phyloP scores from a whole-genome alignment of 805 yeast genomes.

The Torulaspora quercuum region DNA sequence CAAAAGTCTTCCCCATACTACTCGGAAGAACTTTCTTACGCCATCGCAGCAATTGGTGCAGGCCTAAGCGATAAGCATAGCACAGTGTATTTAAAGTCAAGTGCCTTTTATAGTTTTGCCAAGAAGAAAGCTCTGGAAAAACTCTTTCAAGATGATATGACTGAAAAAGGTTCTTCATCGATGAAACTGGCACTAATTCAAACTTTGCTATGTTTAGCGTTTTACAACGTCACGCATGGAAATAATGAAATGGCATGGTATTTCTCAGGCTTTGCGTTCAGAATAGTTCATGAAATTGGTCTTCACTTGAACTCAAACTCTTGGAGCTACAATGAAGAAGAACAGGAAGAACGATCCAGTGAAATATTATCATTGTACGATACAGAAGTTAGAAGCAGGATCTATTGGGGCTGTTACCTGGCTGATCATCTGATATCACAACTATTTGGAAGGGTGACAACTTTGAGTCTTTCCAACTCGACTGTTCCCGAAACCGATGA shows the following conservation, averaged over 20 bases:
- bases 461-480: constrained; percentile 47
- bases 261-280: constrained; percentile 50
- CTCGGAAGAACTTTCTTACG: constrained; percentile 44
- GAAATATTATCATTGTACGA: constrained; percentile 40
- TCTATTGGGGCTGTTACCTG: constrained; percentile 55
- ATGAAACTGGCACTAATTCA: constrained; percentile 48
- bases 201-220: constrained; percentile 47
- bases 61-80: constrained; percentile 38
- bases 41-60: constrained; percentile 52
- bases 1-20: constrained; percentile 39
- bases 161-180: constrained; percentile 23
- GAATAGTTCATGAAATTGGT: constrained; percentile 56
- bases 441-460: constrained; percentile 50
- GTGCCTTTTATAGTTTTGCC: constrained; percentile 43
- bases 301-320: constrained; percentile 51
- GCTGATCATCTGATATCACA: constrained; percentile 54
- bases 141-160: constrained; percentile 23
- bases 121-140: constrained; percentile 38
- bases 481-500: constrained; percentile 50
- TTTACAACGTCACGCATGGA: constrained; percentile 52
- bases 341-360: constrained; percentile 18
- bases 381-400: constrained; percentile 49
- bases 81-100: constrained; percentile 37
- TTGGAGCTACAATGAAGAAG: constrained; percentile 41
- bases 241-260: constrained; percentile 53